These are phyloP conservation scores for Talaromyces sp. DNA, from an alignment of 2,329 filamentous ascomycete genomes.

Conservation along the genomic window DNA sequence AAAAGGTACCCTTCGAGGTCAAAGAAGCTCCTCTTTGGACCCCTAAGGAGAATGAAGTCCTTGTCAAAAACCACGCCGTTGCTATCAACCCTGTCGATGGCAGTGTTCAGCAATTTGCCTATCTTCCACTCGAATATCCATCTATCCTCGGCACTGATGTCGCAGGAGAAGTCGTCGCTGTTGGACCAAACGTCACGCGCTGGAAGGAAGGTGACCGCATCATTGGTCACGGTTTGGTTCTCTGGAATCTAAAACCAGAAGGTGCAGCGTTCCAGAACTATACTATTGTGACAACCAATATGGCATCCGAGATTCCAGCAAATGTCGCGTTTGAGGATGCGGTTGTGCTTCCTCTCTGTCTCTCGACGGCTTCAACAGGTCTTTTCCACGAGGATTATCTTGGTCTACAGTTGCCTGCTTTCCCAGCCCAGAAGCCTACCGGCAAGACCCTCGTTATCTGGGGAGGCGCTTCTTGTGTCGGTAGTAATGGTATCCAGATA, in stretches of 20 bases:
- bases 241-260: background rate
- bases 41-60: conserved; percentile 19
- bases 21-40: background rate
- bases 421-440: background rate
- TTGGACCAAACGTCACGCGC: conserved; percentile 17
- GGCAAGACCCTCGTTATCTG: conserved; percentile 46
- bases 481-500: conserved; percentile 42
- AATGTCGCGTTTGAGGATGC: conserved; percentile 31
- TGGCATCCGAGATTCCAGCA: conserved; percentile 29
- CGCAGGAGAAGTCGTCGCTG: conserved; percentile 24
- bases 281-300: conserved; percentile 8
- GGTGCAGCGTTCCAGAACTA: conserved; percentile 12
- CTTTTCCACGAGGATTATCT: conserved; percentile 20
- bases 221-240: conserved; percentile 19
- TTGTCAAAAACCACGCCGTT: conserved; percentile 24
- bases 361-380: conserved; percentile 30
- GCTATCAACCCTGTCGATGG: conserved; percentile 32
- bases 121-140: conserved; percentile 24
- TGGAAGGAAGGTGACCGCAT: conserved; percentile 27
- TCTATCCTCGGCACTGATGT: conserved; percentile 27
- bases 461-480: conserved; percentile 45
- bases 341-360: conserved; percentile 33
- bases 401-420: background rate
- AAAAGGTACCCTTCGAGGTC: conserved; percentile 1
- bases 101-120: conserved; percentile 26